phyloP scores from a whole-genome alignment of 2,329 filamentous ascomycete species.

The Xylaria sp. region DNA sequence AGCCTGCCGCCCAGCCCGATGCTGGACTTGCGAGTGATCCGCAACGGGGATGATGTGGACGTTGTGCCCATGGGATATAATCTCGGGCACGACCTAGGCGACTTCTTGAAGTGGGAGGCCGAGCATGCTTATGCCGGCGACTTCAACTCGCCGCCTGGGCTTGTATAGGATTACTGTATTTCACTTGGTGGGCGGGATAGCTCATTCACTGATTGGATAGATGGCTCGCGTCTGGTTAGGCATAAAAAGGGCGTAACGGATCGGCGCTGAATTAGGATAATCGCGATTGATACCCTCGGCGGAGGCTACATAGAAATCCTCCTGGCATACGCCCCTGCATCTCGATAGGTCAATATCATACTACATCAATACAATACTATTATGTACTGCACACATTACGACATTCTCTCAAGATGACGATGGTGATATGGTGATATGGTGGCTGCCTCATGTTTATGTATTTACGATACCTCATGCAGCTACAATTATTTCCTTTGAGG shows the following conservation, averaged over 20 bases:
- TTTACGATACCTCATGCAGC: not conserved
- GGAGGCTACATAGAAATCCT: slow-evolving; percentile 21
- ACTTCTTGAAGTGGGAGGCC: slow-evolving; percentile 68
- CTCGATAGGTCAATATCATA: not conserved
- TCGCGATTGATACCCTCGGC: slow-evolving; percentile 36
- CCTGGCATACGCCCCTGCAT: slow-evolving; percentile 3
- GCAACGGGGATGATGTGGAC: slow-evolving; percentile 54
- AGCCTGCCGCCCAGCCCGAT: slow-evolving; percentile 65
- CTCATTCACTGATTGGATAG: not conserved
- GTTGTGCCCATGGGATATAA: slow-evolving; percentile 70
- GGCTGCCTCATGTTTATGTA: not conserved
- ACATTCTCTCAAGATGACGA: not conserved
- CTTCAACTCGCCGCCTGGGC: slow-evolving; percentile 38
- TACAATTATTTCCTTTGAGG: not conserved
- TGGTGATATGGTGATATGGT: not conserved
- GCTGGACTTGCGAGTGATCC: slow-evolving; percentile 58
- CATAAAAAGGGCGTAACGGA: slow-evolving; percentile 10
- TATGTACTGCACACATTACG: not conserved
- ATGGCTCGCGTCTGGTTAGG: not conserved
- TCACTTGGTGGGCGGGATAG: not conserved
- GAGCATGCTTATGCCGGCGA: slow-evolving; percentile 59
- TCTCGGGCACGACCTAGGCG: slow-evolving; percentile 67
- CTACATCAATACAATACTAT: slow-evolving; percentile 1
- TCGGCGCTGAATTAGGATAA: slow-evolving; percentile 22
- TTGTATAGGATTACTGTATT: slow-evolving; percentile 18